Conservation (phyloP, 2,329 filamentous ascomycete species). For the Chaetomiaceae sp. region DNA sequence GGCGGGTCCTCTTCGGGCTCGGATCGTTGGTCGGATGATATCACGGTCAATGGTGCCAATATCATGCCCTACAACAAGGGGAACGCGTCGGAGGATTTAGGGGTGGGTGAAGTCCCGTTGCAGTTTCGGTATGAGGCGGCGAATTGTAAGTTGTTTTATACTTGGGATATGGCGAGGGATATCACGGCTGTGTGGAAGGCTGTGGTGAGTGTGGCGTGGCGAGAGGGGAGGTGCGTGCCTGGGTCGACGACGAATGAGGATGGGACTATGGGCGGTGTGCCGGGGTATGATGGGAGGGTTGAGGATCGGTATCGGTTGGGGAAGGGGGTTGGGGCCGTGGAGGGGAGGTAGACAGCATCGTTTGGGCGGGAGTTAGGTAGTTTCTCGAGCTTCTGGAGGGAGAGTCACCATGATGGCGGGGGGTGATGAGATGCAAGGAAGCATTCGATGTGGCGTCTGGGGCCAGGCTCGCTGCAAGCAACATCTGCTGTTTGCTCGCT, state of each 20-base stretch:
- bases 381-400: no score
- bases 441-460: no score
- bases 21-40: neutral
- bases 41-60: slow-evolving; percentile 13
- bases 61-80: slow-evolving; percentile 3
- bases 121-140: slow-evolving; percentile 56
- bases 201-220: slow-evolving; percentile 37
- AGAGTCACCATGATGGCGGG: no score
- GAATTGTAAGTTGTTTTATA: slow-evolving; percentile 55
- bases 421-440: no score
- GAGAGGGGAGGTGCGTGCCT: slow-evolving; percentile 9
- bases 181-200: slow-evolving; percentile 46
- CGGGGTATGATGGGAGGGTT: slow-evolving; percentile 2
- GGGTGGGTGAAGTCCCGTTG: slow-evolving; percentile 36
- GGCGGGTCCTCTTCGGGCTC: neutral
- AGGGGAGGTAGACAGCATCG: neutral
- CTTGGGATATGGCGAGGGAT: slow-evolving; percentile 44
- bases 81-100: neutral
- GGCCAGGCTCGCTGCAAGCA: no score
- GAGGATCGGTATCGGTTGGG: slow-evolving; percentile 9
- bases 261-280: slow-evolving; percentile 13
- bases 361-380: no score
- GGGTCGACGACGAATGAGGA: slow-evolving; percentile 12
- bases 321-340: slow-evolving; percentile 1
- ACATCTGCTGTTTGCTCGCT: no score